These are phyloP conservation scores for Dendrobium nobile DNA, from an alignment of 106 monocot genomes.

Conservation along the genomic window DNA sequence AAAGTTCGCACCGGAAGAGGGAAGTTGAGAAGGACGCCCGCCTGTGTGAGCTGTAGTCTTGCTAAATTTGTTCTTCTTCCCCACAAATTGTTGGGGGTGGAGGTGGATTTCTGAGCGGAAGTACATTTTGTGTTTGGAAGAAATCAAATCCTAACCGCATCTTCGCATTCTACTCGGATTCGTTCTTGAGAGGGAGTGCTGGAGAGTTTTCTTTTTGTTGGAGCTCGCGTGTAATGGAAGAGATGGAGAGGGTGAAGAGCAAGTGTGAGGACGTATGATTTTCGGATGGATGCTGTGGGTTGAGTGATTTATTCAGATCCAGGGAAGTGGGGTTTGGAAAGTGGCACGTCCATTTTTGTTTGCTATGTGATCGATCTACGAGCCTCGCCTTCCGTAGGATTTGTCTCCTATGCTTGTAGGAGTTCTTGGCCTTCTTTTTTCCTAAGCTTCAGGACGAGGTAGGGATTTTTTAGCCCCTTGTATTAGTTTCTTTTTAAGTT, in stretches of 20 bases:
- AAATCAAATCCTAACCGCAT: not conserved
- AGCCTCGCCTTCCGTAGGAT: slow-evolving; percentile 13
- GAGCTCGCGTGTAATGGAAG: slow-evolving; percentile 1
- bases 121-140: not conserved
- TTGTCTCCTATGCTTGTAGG: slow-evolving; percentile 12
- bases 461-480: not conserved
- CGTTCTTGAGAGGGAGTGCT: not conserved
- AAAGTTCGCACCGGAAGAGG: not conserved
- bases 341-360: not conserved
- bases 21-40: not conserved
- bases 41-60: not conserved
- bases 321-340: slow-evolving; percentile 28
- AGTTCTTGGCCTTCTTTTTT: not conserved
- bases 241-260: not conserved
- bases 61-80: not conserved
- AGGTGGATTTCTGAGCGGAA: not conserved
- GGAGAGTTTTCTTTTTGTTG: not conserved
- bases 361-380: slow-evolving; percentile 30
- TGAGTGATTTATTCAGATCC: slow-evolving; percentile 39
- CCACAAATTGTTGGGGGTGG: not conserved
- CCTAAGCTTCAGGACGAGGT: slow-evolving; percentile 6
- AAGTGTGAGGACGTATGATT: not conserved
- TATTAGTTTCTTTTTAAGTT: not conserved
- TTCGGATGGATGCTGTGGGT: not conserved
- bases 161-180: not conserved